Evolutionary conservation across 495 filamentous ascomycete genomes (phyloP), one percentile per base, ranked within the genome.

Genomic region (Diplogelasinospora grovesii): DNA sequence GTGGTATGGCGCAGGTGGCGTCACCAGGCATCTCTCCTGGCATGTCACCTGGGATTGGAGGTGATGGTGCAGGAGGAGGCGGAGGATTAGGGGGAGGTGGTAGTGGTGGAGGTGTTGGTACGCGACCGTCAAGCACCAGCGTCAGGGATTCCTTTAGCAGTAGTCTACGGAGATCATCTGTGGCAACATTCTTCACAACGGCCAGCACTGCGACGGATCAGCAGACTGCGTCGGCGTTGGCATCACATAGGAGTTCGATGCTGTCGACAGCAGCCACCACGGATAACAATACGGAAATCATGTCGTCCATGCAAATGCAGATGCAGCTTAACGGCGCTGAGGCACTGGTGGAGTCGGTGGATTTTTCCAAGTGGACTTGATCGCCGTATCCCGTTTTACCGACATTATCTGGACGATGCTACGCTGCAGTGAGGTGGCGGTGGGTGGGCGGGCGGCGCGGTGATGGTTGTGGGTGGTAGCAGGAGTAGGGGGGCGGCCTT

Each of bases 351-450:
- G 70, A 76, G 7, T 69, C 65, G 43, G 57, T 80, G 28, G 77
- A 82, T 54, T 82, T 81, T 47, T 79, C 77, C 0, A 69, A 71
- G 52, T 82, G 78, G 78, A 69, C 66, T 41, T 71, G 22, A 59
- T 25, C n/a, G 9, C 11, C 22, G 21, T 27, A 22, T n/a, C n/a
- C n/a, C n/a, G n/a, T n/a, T n/a, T n/a, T n/a, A n/a, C n/a, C n/a
- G n/a, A n/a, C n/a, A n/a, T n/a, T n/a, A n/a, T n/a, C n/a, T n/a
- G n/a, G n/a, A n/a, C n/a, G n/a, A n/a, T n/a, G n/a, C n/a, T n/a
- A n/a, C n/a, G n/a, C n/a, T n/a, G n/a, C n/a, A n/a, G n/a, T n/a
- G n/a, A n/a, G n/a, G n/a, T n/a, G n/a, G n/a, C n/a, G n/a, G n/a
- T n/a, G n/a, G n/a, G n/a, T n/a, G n/a, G n/a, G n/a, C n/a, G n/a